These are phyloP conservation scores for Fusarium lyarnte DNA, from an alignment of 2,329 filamentous ascomycete genomes.

Conservation along the genomic window DNA sequence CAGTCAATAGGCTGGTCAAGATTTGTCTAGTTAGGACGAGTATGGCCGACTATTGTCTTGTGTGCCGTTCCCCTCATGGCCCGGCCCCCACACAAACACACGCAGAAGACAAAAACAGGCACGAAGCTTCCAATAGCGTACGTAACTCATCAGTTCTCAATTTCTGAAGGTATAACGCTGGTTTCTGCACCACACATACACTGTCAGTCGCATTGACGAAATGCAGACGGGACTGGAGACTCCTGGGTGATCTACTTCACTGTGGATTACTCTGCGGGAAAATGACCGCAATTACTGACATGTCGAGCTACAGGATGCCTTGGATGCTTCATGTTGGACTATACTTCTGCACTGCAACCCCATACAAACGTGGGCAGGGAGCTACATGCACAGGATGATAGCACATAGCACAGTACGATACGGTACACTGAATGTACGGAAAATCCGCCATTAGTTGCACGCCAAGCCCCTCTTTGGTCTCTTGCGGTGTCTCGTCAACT, in stretches of 20 bases:
- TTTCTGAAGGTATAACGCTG: slow-evolving; percentile 30
- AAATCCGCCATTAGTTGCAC: background rate
- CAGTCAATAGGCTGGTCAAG: background rate
- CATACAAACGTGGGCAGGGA: slow-evolving; percentile 24
- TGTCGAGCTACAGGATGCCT: slow-evolving; percentile 15
- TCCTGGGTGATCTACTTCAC: slow-evolving; percentile 1
- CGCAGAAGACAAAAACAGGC: slow-evolving; percentile 4
- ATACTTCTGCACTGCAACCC: slow-evolving; percentile 14
- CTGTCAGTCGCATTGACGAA: slow-evolving; percentile 24
- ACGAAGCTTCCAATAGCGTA: slow-evolving; percentile 28
- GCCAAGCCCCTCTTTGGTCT: background rate
- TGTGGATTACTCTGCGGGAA: slow-evolving; percentile 33
- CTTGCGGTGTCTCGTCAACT: background rate
- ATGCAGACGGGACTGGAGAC: slow-evolving; percentile 20
- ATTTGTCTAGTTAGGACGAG: background rate
- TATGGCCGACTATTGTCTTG: slow-evolving; percentile 6
- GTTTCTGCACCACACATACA: slow-evolving; percentile 8
- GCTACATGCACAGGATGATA: background rate
- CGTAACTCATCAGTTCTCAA: slow-evolving; percentile 38
- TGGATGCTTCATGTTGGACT: slow-evolving; percentile 14
- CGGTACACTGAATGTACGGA: background rate
- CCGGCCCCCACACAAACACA: slow-evolving; percentile 29
- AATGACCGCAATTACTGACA: slow-evolving; percentile 8
- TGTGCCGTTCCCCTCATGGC: slow-evolving; percentile 11
- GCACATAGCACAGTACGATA: background rate